A percentile compares a stretch with the other conserved stretches of the same genome.
Conservation (phyloP, 306 rosid genomes). For the Vigna radiata region DNA sequence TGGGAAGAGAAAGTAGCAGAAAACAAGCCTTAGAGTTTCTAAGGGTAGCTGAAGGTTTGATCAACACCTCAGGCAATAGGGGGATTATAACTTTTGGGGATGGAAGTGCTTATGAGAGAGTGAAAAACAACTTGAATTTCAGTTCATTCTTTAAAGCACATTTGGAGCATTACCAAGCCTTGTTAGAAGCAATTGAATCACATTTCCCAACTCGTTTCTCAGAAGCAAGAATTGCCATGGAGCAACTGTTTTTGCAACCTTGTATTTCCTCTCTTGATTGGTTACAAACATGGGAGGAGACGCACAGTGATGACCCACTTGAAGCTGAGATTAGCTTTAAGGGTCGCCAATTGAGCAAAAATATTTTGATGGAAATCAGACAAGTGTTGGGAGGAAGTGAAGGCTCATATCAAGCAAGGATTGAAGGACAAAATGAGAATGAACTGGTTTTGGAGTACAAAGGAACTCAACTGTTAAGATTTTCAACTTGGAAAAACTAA, state of each 20-base stretch:
- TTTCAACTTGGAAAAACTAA: conserved; percentile 64
- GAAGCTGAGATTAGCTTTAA: conserved; percentile 38
- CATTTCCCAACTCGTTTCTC: conserved; percentile 47
- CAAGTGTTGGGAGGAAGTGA: conserved; percentile 55
- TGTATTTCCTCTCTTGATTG: conserved; percentile 53
- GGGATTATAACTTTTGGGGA: conserved; percentile 67
- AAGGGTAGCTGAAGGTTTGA: conserved; percentile 55
- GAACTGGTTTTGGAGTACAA: conserved; percentile 64
- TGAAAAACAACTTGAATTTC: conserved; percentile 51
- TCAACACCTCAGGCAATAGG: conserved; percentile 35
- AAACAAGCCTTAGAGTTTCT: conserved; percentile 53
- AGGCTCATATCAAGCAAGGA: conserved; percentile 49
- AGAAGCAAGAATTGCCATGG: conserved; percentile 68
- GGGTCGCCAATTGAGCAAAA: conserved; percentile 56
- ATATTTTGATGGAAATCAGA: conserved; percentile 50
- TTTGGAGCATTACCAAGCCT: conserved; percentile 58
- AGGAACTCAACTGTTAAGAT: conserved; percentile 56
- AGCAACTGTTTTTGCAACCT: conserved; percentile 62
- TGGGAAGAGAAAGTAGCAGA: conserved; percentile 56
- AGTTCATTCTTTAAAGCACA: conserved; percentile 59
- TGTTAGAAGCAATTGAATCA: conserved; percentile 62
- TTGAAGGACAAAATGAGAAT: conserved; percentile 54
- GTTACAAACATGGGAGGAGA: conserved; percentile 60
- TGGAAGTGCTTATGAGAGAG: conserved; percentile 53
- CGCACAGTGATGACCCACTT: conserved; percentile 32